Base-by-base conservation (phyloP, 441 rosid genomes). In the Populus trichocarpa region DNA sequence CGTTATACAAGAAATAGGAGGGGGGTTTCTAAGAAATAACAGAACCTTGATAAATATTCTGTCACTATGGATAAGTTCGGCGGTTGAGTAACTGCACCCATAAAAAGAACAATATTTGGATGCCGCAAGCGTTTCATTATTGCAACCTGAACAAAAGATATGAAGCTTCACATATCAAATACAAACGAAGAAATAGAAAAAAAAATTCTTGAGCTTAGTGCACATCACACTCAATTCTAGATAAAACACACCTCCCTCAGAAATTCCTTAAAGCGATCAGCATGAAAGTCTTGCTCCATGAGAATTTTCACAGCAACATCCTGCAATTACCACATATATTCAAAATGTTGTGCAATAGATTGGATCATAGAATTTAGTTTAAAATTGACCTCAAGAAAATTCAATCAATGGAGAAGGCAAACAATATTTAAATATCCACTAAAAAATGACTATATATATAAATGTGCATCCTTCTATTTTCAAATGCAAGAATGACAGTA, bases 251-350 rank as follows among this genome's bases (percentile, higher is more conserved):
- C 99, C 98, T 96, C 98, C 85, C 98, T 90, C 88, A 93, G 78
- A 85, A 93, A 97, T 86, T 97, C 99, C 84, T 89, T 89, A 68
- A 89, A 86, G 35, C 89, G 97, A 81, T 95, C 99, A 42, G 88
- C 91, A 85, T 91, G 96, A 81, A 89, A 90, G 78, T 97, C 99
- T 88, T 95, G 99, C 84, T 94, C 99, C 97, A 95, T 93, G 84
- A 97, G 99, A 87, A 95, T 93, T 91, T 95, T 97, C 87, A 97
- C 99, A 64, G 99, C 99, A 87, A 97, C 99, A 85, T 97, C 99
- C 99, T 95, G 88, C 28, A 82, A 73, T 81, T 83, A 73, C 79
- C 70, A 79, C 67, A 82, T 5, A 72, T 46, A 35, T 67, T 30
- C 33, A 67, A 3, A 13, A 36, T 61, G 6, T 23, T n/a, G 8